phyloP scores from a whole-genome alignment of 176 grass and related monocot species.

The Rhynchospora pubera region DNA sequence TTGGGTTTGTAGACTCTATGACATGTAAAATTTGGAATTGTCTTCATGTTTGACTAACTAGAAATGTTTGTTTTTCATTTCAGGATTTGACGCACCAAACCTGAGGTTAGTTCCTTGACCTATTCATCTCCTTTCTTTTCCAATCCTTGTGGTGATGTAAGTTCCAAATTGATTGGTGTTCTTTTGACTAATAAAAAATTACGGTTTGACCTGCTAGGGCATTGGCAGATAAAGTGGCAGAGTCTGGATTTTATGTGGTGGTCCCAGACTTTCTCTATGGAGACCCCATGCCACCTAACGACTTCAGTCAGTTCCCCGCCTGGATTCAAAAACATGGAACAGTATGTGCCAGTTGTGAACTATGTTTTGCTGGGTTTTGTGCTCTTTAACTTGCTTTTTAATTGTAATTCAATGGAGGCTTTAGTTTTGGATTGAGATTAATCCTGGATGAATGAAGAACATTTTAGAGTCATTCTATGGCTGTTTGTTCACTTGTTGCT shows the following conservation, averaged over 20 bases:
- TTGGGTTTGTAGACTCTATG: not conserved
- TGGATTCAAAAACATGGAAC: constrained; percentile 29
- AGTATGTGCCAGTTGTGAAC: not conserved
- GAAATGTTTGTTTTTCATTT: constrained; percentile 10
- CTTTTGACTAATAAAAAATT: constrained; percentile 7
- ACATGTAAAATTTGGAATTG: not conserved
- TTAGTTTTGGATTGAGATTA: not conserved
- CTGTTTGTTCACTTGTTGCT: not conserved
- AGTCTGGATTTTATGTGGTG: constrained; percentile 28
- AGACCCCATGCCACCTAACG: constrained; percentile 12
- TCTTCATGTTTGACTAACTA: not conserved
- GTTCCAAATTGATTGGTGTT: not conserved
- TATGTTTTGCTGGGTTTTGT: not conserved
- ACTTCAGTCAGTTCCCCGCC: not conserved
- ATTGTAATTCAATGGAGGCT: not conserved
- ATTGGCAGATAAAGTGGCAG: constrained; percentile 32
- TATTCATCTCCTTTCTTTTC: not conserved
- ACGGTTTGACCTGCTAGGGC: constrained; percentile 20
- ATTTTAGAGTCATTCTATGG: not conserved
- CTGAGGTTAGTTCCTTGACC: constrained; percentile 16
- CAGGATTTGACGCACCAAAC: constrained; percentile 37
- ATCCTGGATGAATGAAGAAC: not conserved
- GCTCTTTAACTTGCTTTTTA: not conserved
- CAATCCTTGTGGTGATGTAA: not conserved
- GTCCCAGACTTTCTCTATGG: constrained; percentile 42